phyloP scores from a whole-genome alignment of 176 grass and related monocot genomes.

The Ensete glaucum region DNA sequence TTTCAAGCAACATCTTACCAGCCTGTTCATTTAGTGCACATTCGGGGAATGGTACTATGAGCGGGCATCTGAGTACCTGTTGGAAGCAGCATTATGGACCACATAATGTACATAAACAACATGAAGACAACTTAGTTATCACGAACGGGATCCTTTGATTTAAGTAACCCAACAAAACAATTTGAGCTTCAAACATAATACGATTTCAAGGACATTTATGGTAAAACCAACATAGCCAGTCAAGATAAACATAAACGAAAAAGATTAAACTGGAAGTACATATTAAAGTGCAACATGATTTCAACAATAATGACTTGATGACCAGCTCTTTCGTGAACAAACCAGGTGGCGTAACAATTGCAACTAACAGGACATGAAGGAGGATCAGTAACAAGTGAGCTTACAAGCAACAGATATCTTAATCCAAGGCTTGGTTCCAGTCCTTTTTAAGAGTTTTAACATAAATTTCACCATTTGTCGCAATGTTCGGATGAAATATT shows the following conservation, averaged over 20 bases:
- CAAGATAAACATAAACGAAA: too few relatives aligned
- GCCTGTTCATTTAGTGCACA: constrained; percentile 94
- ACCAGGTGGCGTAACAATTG: not conserved
- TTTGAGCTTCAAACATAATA: too few relatives aligned
- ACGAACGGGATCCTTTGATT: too few relatives aligned
- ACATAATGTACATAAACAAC: not conserved
- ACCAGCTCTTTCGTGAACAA: too few relatives aligned
- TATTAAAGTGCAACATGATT: not conserved
- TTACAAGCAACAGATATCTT: constrained; percentile 69
- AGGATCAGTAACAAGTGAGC: not conserved
- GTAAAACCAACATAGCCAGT: not conserved
- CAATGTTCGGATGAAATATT: constrained; percentile 95
- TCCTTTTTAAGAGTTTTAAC: constrained; percentile 83
- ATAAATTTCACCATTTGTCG: constrained; percentile 82
- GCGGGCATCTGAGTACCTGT: constrained; percentile 83
- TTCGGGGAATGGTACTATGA: constrained; percentile 93
- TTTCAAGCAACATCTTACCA: constrained; percentile 85
- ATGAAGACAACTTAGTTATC: too few relatives aligned
- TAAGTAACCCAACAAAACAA: too few relatives aligned
- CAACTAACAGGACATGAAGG: not conserved
- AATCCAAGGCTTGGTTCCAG: constrained; percentile 76
- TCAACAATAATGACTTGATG: too few relatives aligned
- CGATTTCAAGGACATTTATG: not conserved
- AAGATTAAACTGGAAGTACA: not conserved
- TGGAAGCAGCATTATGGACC: not conserved